Base-by-base conservation (phyloP, 257 asterid genomes). In the Thymus quinquecostatus region DNA sequence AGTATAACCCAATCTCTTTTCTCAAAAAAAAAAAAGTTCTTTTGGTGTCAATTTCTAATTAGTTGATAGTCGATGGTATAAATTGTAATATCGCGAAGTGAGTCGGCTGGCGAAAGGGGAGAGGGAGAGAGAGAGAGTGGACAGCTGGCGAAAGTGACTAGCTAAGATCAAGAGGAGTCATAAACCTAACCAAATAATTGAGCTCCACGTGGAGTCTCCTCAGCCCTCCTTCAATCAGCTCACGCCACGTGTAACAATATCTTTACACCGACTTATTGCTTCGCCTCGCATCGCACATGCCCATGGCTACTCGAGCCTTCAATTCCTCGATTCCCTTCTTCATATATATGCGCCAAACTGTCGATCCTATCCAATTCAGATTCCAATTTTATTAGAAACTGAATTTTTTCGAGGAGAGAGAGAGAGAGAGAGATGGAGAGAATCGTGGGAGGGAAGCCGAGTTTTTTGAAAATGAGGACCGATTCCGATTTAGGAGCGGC, bases 401-500 rank as follows among this genome's bases (percentile, higher is more conserved):
- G 34, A 74, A 1, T 58, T 50, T 36, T 36, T 5, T 10, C 10
- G 55, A 68, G 82, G 79, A 64, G n/a, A 74, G 21, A 21, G 21
- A 21, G 21, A 21, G 21, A 21, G 21, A 21, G 21, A 21, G 62
- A 44, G 62, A 48, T 79, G 82, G 82, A 78, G 72, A 68, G 5
- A 6, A 36, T 36, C 4, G 40, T 36, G 5, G 40, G 40, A 0
- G 40, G 40, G 40, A 36, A 36, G 40, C 21, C 43, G 4, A 71
- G 80, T 66, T 90, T 80, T 70, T 64, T 92, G 82, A 84, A 86
- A 10, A 88, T 92, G 97, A 88, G 81, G 71, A 84, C 86, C 33
- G 96, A 90, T 74, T 58, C 70, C 60, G 96, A 88, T 69, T 58
- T 47, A 49, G 40, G 73, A 47, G 87, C 86, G 55, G 87, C 84